A percentile compares a stretch with the other conserved stretches of the same genome.
Evolutionary conservation across 2,329 filamentous ascomycete species (phyloP).

Genomic region (Penicillium sp.): DNA sequence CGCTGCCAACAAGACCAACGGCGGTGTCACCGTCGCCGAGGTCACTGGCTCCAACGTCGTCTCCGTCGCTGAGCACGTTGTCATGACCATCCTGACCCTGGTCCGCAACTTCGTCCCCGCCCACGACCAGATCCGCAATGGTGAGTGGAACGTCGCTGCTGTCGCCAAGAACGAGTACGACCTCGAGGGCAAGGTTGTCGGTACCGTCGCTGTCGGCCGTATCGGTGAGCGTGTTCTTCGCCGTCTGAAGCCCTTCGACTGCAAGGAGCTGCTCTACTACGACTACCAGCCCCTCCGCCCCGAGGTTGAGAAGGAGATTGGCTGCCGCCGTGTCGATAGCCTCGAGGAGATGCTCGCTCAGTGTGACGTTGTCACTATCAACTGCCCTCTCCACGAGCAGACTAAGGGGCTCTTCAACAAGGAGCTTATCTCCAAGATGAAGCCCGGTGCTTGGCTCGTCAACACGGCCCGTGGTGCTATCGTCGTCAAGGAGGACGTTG

Average conservation of each 20-base stretch:
- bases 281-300: conserved; percentile 92
- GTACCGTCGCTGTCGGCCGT: conserved; percentile 93
- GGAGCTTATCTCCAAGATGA: conserved; percentile 98
- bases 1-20: conserved; percentile 96
- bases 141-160: conserved; percentile 92
- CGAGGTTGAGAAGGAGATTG: conserved; percentile 92
- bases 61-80: conserved; percentile 95
- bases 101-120: conserved; percentile 98
- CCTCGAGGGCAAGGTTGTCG: conserved; percentile 94
- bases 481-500: conserved; percentile 98
- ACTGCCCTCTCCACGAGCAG: conserved; percentile 98
- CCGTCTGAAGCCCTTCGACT: conserved; percentile 94
- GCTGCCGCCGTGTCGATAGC: conserved; percentile 78
- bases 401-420: conserved; percentile 97
- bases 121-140: conserved; percentile 83
- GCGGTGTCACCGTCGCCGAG: conserved; percentile 93
- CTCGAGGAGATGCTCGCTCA: conserved; percentile 92
- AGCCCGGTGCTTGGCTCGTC: conserved; percentile 92
- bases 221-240: conserved; percentile 97
- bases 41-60: conserved; percentile 98
- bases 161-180: conserved; percentile 99
- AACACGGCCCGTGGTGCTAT: conserved; percentile 99
- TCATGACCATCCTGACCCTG: conserved; percentile 96
- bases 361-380: conserved; percentile 98
- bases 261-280: conserved; percentile 99